phyloP scores from a whole-genome alignment of 805 yeast species.

The Suhomyces faveliae region DNA sequence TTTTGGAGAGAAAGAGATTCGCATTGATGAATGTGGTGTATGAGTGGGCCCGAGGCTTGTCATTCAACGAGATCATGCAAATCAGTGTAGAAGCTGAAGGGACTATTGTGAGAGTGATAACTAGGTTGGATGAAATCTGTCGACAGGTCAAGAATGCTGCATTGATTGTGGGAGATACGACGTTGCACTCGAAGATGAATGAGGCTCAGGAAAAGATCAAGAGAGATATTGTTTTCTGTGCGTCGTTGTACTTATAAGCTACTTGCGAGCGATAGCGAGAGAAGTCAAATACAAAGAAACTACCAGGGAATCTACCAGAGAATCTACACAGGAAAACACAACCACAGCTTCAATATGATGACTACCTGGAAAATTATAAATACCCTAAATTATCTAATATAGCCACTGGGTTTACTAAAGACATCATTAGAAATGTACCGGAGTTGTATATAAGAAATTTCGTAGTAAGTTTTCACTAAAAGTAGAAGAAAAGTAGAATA shows the following conservation, averaged over 20 bases:
- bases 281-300: too few relatives aligned
- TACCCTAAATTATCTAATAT: too few relatives aligned
- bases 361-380: too few relatives aligned
- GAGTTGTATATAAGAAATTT: too few relatives aligned
- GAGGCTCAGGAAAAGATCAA: slow-evolving; percentile 93
- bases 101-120: slow-evolving; percentile 92
- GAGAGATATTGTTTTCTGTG: slow-evolving; percentile 96
- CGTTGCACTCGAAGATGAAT: slow-evolving; percentile 84
- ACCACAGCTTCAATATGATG: too few relatives aligned
- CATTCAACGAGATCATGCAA: slow-evolving; percentile 88
- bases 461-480: too few relatives aligned
- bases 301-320: neutral
- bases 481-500: too few relatives aligned
- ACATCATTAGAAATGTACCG: too few relatives aligned
- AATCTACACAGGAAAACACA: neutral
- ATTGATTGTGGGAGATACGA: slow-evolving; percentile 88
- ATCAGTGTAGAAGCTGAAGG: slow-evolving; percentile 93
- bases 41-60: slow-evolving; percentile 96
- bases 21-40: slow-evolving; percentile 91
- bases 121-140: slow-evolving; percentile 91
- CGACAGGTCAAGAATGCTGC: slow-evolving; percentile 94
- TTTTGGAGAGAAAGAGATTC: slow-evolving; percentile 79
- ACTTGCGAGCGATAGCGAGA: neutral
- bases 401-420: too few relatives aligned
- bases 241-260: slow-evolving; percentile 72